Evolutionary conservation across 805 yeast species (phyloP), one percentile per base, ranked within the genome.

Genomic region (Candida morakotiae): DNA sequence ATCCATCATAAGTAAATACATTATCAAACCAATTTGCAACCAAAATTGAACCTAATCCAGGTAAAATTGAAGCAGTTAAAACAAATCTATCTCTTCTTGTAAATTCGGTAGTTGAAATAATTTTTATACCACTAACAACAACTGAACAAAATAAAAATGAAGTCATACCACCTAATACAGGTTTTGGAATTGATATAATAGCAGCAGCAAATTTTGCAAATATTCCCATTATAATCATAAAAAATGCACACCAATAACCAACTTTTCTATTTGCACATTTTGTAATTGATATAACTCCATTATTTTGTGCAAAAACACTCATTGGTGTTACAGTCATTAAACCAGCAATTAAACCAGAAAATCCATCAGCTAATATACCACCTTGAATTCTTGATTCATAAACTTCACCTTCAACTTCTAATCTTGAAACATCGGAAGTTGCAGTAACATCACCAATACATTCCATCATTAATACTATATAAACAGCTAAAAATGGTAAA

Each of bases 401-500:
- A 14, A 72, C 50, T 31, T 76, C 79, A 45, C 96, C 96, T 54
- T 83, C 89, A 40, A 87, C 88, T 43, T 83, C 87, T 44, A 83
- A 66, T 49, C 95, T 71, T 7, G 95, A 85, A 15, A 89, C 96
- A 60, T 88, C 97, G 40, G 87, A 83, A 29, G 96, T 86, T 24
- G 96, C 96, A 22, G 96, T 87, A 55, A 88, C 83, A 60, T 88
- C 96, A 59, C 96, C 96, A 54, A 88, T 87, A 38, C 95, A 84
- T 67, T 89, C 96, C 87, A 87, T 87, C 77, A 86, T 83, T 49
- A 85, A 63, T 19, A 82, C 87, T 22, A 88, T 69, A 56, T 79
- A 88, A 32, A 87, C 83, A 1, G 96, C 94, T 40, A 88, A 62
- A 66, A 86, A 75, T 4, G 96, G 96, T 37, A 88, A 64, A 5